Conservation (phyloP, 2,329 filamentous ascomycete genomes). For the Neoarthrinium moseri region DNA sequence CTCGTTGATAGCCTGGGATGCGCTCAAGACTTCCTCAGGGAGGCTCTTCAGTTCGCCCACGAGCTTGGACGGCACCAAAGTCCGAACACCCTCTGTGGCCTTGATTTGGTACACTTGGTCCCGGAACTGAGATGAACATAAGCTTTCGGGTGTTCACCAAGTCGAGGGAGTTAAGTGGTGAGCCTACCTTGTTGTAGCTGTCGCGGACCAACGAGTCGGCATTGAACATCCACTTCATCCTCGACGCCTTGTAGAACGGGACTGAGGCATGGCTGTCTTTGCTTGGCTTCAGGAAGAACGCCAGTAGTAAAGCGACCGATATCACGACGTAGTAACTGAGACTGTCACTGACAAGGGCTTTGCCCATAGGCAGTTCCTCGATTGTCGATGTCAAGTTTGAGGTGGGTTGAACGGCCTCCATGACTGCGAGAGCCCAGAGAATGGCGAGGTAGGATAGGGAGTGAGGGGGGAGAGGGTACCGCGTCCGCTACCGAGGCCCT, state of each 20-base stretch:
- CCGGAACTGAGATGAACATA: slow-evolving; percentile 36
- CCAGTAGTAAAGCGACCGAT: slow-evolving; percentile 31
- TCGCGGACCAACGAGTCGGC: slow-evolving; percentile 46
- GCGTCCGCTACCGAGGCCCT: slow-evolving; percentile 9
- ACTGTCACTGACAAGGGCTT: slow-evolving; percentile 21
- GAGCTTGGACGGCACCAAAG: slow-evolving; percentile 43
- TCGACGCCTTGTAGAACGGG: slow-evolving; percentile 47
- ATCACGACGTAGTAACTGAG: slow-evolving; percentile 42
- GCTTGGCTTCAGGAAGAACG: slow-evolving; percentile 36
- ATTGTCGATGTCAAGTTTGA: slow-evolving; percentile 8
- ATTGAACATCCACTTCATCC: slow-evolving; percentile 49
- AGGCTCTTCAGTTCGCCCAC: slow-evolving; percentile 46
- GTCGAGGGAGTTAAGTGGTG: neutral
- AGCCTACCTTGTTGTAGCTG: slow-evolving; percentile 45
- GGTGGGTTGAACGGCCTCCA: slow-evolving; percentile 1
- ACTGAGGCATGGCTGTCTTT: slow-evolving; percentile 32
- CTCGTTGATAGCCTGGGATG: slow-evolving; percentile 47
- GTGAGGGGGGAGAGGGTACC: slow-evolving; percentile 10
- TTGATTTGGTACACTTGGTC: slow-evolving; percentile 50
- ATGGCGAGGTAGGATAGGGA: slow-evolving; percentile 1
- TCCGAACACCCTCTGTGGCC: slow-evolving; percentile 48
- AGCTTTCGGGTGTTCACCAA: neutral
- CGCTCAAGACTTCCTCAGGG: slow-evolving; percentile 47
- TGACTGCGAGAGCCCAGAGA: slow-evolving; percentile 2
- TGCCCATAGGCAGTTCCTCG: neutral